Percentiles rank a stretch among this genome's conserved stretches.
Conservation (phyloP, 2,329 filamentous ascomycete genomes). For the Periconia sp. region DNA sequence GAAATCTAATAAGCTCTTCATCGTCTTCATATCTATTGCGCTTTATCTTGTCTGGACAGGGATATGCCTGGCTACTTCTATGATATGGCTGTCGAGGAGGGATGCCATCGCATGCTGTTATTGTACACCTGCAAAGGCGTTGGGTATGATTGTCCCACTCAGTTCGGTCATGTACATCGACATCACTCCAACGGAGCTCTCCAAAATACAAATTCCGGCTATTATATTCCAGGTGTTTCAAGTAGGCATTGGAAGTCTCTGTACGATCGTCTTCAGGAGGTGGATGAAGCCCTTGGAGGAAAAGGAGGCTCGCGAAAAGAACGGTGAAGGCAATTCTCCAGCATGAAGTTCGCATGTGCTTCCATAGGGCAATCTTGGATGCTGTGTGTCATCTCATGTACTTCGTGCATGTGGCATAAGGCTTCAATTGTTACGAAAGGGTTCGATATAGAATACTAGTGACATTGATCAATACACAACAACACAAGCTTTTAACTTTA, state of each 20-base stretch:
- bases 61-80: slow-evolving; percentile 60
- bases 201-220: slow-evolving; percentile 64
- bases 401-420: too few relatives aligned
- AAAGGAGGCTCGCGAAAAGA: slow-evolving; percentile 31
- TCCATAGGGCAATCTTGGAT: neutral
- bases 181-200: slow-evolving; percentile 56
- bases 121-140: slow-evolving; percentile 73
- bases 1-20: slow-evolving; percentile 64
- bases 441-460: too few relatives aligned
- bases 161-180: slow-evolving; percentile 68
- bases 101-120: slow-evolving; percentile 73
- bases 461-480: too few relatives aligned
- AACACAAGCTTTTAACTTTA: too few relatives aligned
- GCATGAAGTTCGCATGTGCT: neutral
- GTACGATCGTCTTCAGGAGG: slow-evolving; percentile 46
- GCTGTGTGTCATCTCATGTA: neutral
- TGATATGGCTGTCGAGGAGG: slow-evolving; percentile 58
- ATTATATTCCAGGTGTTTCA: slow-evolving; percentile 52
- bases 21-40: slow-evolving; percentile 67
- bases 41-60: slow-evolving; percentile 64
- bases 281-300: slow-evolving; percentile 60
- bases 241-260: slow-evolving; percentile 44
- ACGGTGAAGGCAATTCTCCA: neutral
- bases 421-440: too few relatives aligned
- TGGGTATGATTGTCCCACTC: slow-evolving; percentile 69